Conservation (phyloP, 2,329 filamentous ascomycete species). For the Chrysoporthe austroafricana region DNA sequence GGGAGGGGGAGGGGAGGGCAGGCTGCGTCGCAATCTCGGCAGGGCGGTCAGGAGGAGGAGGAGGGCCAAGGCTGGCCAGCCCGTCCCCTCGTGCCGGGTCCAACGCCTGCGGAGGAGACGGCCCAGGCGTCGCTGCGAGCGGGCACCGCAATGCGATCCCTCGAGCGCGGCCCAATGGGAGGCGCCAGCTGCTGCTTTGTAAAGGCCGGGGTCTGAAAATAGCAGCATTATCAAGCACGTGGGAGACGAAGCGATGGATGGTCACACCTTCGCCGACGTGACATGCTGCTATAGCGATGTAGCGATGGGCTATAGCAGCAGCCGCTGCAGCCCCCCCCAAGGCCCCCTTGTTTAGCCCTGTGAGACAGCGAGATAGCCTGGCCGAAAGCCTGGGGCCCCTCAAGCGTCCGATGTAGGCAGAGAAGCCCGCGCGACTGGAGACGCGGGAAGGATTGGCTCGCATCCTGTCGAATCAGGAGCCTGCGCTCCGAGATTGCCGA, state of each 20-base stretch:
- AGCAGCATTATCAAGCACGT: slow-evolving; percentile 29
- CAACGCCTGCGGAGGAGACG: too few relatives aligned
- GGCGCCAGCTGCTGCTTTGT: slow-evolving; percentile 17
- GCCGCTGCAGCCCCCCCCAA: neutral
- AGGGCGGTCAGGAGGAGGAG: slow-evolving; percentile 20
- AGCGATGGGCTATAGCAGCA: neutral
- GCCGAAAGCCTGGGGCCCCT: neutral
- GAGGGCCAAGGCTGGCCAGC: slow-evolving; percentile 14
- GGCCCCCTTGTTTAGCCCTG: slow-evolving; percentile 11
- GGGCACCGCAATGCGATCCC: neutral
- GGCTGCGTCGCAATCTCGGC: slow-evolving; percentile 15
- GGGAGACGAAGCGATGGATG: slow-evolving; percentile 20
- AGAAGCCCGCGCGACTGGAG: neutral
- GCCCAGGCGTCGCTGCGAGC: neutral
- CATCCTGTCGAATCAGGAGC: slow-evolving; percentile 5
- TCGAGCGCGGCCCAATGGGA: slow-evolving; percentile 18
- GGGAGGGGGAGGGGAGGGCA: neutral
- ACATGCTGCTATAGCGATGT: neutral
- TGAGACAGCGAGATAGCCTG: slow-evolving; percentile 2
- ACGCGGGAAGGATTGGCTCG: neutral
- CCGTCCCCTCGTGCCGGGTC: slow-evolving; percentile 14
- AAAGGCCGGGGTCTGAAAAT: slow-evolving; percentile 25
- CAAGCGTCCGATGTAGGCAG: neutral
- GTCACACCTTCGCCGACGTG: slow-evolving; percentile 3
- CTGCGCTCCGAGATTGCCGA: neutral